Evolutionary conservation across 2,329 filamentous ascomycete genomes (phyloP), one percentile per base, ranked within the genome.

Genomic region (Arthrobotrys sphaeroides): DNA sequence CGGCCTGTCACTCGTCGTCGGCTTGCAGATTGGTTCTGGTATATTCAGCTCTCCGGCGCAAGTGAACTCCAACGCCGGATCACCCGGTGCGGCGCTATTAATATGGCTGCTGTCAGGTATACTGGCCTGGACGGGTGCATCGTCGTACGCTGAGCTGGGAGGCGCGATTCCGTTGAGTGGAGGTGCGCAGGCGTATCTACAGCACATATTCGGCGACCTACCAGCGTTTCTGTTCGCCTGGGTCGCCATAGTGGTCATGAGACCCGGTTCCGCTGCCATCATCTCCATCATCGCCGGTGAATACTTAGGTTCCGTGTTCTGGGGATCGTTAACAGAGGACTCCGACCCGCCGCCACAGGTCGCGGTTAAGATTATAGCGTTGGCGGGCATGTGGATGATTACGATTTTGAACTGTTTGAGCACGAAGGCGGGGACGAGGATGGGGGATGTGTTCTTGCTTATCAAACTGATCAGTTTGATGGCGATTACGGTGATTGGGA

Each of bases 231-330:
- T 98, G 33, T 99, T 97, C 83, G 96, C 94, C 1, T 99, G 95
- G 95, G 93, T 92, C 60, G 94, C 95, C 0, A 93, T 98, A 13
- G 87, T 95, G 74, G 95, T 99, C 10, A 85, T 99, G 77, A 98
- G 97, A 84, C 95, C 95, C 0, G 95, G 95, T 1, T 91, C 92
- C 40, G 90, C 93, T 7, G 95, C 95, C 77, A 99, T 99, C 81
- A 93, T 99, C 78, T 88, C 94, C 78, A 97, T 99, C 79, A 97
- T 99, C 80, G 97, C 98, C 85, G 95, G 95, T 45, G 95, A 99
- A 83, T 99, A 99, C 81, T 85, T 97, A n/a, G 77, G 78, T 26
- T 75, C 78, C 18, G 78, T 79, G 2, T 20, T 80, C 1, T 78
- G 78, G 49, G 78, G 78, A 3, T 75, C 77, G 5, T 92, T 97